Evolutionary conservation across 805 yeast species (phyloP).

Genomic region (Ogataea kodamae): DNA sequence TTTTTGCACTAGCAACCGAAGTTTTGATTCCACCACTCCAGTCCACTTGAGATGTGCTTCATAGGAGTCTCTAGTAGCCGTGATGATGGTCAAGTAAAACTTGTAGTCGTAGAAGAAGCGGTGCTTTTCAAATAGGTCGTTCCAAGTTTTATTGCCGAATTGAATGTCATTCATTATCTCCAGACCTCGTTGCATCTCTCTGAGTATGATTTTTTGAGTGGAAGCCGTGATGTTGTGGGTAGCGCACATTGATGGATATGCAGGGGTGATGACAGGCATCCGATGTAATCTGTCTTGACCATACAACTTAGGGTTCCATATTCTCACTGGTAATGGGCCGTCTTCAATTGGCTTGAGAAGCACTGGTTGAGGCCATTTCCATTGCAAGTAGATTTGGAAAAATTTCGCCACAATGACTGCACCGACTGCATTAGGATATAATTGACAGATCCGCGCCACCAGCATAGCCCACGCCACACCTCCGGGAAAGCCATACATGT

Average conservation of each 20-base stretch:
- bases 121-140: conserved; percentile 71
- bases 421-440: conserved; percentile 94
- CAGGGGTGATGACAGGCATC: conserved; percentile 99
- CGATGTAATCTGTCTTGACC: conserved; percentile 84
- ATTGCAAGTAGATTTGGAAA: conserved; percentile 77
- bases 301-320: conserved; percentile 94
- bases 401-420: conserved; percentile 88
- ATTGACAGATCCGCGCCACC: conserved; percentile 95
- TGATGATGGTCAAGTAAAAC: conserved; percentile 79
- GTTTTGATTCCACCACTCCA: conserved; percentile 87
- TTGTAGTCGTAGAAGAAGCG: conserved; percentile 80
- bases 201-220: conserved; percentile 75
- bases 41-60: conserved; percentile 91
- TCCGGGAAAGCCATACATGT: conserved; percentile 96
- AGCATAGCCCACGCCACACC: conserved; percentile 99
- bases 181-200: conserved; percentile 77
- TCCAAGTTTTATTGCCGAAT: conserved; percentile 65
- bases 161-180: conserved; percentile 66
- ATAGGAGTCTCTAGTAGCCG: conserved; percentile 64
- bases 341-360: conserved; percentile 89
- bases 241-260: conserved; percentile 98
- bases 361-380: conserved; percentile 99
- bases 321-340: conserved; percentile 93
- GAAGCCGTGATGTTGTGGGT: conserved; percentile 92
- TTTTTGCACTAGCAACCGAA: conserved; percentile 78